These are phyloP conservation scores for Blepharisma undulans DNA, from an alignment of 169 alveolate genomes.

Conservation along the genomic window DNA sequence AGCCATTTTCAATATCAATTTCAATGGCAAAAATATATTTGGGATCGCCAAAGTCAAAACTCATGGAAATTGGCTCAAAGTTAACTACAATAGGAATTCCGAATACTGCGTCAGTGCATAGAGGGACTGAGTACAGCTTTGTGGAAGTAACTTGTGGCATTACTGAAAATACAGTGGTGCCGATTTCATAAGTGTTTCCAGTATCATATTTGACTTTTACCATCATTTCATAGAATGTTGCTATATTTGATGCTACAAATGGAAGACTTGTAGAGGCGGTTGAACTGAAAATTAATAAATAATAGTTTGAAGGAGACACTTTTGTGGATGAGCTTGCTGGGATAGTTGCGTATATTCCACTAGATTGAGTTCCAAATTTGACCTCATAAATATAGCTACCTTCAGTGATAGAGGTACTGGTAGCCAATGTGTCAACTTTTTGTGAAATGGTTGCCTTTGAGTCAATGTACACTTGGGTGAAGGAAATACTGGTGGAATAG, in stretches of 20 bases:
- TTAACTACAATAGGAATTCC: neutral
- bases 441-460: neutral
- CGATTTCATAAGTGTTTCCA: neutral
- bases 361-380: neutral
- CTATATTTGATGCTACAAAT: neutral
- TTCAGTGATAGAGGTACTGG: neutral
- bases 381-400: neutral
- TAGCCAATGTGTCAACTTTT: neutral
- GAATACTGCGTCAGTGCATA: neutral
- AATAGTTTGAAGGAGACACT: neutral
- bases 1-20: neutral
- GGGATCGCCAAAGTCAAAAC: neutral
- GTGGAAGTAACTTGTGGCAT: neutral
- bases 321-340: neutral
- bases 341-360: neutral
- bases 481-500: neutral
- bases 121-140: neutral
- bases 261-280: neutral
- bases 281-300: neutral
- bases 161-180: neutral
- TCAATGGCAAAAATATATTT: neutral
- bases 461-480: neutral
- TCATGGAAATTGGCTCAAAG: neutral
- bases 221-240: neutral
- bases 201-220: neutral